phyloP scores from a whole-genome alignment of 1,139 yeast species.

The Candida frijolesensis region DNA sequence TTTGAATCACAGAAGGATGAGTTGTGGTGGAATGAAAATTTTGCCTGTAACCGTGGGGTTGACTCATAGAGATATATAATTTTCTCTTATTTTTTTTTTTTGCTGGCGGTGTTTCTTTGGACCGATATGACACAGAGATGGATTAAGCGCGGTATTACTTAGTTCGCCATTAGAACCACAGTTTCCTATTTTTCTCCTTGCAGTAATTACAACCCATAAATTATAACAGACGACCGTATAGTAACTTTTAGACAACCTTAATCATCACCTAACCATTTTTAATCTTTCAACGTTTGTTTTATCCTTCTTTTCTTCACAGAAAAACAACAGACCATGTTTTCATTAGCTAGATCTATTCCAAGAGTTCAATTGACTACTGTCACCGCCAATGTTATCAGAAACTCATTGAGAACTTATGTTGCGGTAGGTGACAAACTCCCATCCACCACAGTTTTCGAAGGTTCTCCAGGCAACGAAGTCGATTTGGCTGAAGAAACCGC shows the following conservation, averaged over 20 bases:
- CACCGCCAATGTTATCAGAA: conserved; percentile 8
- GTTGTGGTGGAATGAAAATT: background rate
- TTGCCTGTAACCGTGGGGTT: background rate
- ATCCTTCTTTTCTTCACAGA: background rate
- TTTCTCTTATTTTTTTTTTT: background rate
- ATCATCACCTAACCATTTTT: background rate
- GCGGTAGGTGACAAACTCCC: conserved; percentile 64
- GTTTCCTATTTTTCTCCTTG: background rate
- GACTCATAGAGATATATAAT: background rate
- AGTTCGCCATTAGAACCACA: background rate
- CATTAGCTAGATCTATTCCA: conserved; percentile 11
- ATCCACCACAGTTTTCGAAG: conserved; percentile 54
- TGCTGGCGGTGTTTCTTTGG: background rate
- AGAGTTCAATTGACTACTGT: conserved; percentile 8
- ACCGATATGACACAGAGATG: background rate
- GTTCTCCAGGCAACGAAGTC: conserved; percentile 68
- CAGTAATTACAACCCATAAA: background rate
- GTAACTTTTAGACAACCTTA: background rate
- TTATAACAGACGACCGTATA: background rate
- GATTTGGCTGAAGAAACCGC: conserved; percentile 59
- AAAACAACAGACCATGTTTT: conserved; percentile 7
- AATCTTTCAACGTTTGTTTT: background rate
- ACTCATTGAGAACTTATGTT: conserved; percentile 27
- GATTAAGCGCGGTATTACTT: conserved; percentile 1
- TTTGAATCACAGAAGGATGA: background rate